A percentile compares a stretch with the other conserved stretches of the same genome.
Evolutionary conservation across 1,139 yeast species (phyloP).

Genomic region (Lodderomyces oxycetoniae): DNA sequence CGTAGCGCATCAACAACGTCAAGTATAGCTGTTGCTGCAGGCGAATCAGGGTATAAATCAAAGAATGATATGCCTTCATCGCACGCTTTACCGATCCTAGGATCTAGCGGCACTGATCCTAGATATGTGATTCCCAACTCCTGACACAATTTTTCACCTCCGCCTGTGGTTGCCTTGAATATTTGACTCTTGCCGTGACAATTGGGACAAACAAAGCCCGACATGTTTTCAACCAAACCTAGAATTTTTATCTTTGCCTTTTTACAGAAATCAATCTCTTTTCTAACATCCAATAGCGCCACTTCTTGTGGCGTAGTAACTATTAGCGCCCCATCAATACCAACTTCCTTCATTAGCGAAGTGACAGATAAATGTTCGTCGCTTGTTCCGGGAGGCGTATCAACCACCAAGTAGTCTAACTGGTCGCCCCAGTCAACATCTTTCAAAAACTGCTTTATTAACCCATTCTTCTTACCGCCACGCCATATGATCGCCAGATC

Average conservation of each 20-base stretch:
- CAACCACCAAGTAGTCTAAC: constrained; percentile 83
- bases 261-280: constrained; percentile 90
- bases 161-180: constrained; percentile 95
- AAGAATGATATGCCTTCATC: constrained; percentile 86
- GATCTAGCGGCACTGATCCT: constrained; percentile 94
- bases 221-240: constrained; percentile 96
- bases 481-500: constrained; percentile 97
- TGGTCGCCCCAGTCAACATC: constrained; percentile 93
- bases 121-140: constrained; percentile 74
- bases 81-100: constrained; percentile 85
- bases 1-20: constrained; percentile 70
- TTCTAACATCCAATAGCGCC: constrained; percentile 88
- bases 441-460: constrained; percentile 88
- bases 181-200: constrained; percentile 89
- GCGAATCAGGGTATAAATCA: constrained; percentile 84
- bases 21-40: constrained; percentile 83
- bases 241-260: constrained; percentile 82
- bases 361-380: constrained; percentile 94
- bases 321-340: constrained; percentile 91
- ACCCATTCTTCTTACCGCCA: constrained; percentile 89
- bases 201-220: constrained; percentile 95
- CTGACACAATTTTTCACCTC: constrained; percentile 78
- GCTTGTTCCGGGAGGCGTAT: constrained; percentile 98
- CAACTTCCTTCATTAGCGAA: constrained; percentile 80
- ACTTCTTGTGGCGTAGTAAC: constrained; percentile 99